Base-by-base conservation (phyloP, 352 stramenopile species). In the Bremia lactucae region DNA sequence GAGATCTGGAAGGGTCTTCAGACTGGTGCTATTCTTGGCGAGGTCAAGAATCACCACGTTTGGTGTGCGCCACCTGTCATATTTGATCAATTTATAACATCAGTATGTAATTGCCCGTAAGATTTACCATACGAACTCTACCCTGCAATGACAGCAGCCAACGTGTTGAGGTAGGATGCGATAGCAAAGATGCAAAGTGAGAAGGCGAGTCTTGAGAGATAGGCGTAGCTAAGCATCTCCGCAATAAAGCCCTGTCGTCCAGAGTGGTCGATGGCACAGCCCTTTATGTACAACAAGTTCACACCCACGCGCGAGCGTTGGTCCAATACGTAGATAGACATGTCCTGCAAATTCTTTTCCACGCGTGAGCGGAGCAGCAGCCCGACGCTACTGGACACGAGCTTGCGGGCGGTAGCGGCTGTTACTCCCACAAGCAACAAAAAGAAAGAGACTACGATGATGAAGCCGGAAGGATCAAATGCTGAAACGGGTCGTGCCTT, bases 171-270 rank as follows among this genome's bases (percentile, higher is more conserved):
- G 24, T 92, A 92, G 36, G 76, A 87, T 11, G 80, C 74, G 20
- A 89, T 60, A 11, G 69, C 57, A 44, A 88, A 85, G 34, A 89
- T 62, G 3, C 52, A 69, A 47, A 88, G 59, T 31, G 80, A 85
- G 44, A 90, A 87, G 11, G 71, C 77, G 23, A 92, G 68, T 2
- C 80, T 65, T 23, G 77, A 90, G 15, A 92, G 63, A 52, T 92
- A 92, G 13, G 78, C 73, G 47, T 78, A 86, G 67, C 77, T 90
- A 39, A 90, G 65, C 80, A 92, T 92, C 62, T 92, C 77, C 34
- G 68, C 65, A 49, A 90, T 83, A 54, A 92, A 92, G 20, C 80
- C 80, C 56, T 88, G 74, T 14, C 72, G 76, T 0, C 56, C 63
- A 38, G 70, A 84, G 57, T 88, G 76, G 55, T 78, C 70, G 42